Conservation (phyloP, 2,329 filamentous ascomycete genomes). For the Diplodia intermedia region DNA sequence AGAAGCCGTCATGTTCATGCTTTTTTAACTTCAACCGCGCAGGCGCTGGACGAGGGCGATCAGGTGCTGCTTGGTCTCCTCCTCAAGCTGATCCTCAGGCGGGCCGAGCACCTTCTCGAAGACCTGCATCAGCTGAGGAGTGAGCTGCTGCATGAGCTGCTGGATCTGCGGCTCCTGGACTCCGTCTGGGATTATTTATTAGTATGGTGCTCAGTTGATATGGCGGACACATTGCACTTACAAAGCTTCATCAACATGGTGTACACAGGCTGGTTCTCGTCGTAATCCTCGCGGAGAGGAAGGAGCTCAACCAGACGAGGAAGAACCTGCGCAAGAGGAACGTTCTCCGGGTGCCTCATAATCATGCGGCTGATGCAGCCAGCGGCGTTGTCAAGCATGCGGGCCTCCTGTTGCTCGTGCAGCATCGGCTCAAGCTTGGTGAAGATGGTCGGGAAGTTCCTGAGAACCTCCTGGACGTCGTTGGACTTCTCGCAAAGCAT, state of each 20-base stretch:
- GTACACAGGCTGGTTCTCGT: constrained; percentile 95
- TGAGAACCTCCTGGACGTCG: constrained; percentile 74
- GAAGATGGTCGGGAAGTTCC: constrained; percentile 78
- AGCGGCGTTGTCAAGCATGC: constrained; percentile 89
- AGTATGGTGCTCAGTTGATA: not conserved
- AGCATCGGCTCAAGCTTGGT: constrained; percentile 86
- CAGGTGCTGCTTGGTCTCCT: constrained; percentile 71
- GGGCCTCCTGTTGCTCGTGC: constrained; percentile 75
- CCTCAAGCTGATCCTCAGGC: constrained; percentile 77
- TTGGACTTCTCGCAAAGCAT: constrained; percentile 83
- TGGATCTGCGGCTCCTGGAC: constrained; percentile 68
- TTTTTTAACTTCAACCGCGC: constrained; percentile 40
- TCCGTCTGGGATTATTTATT: constrained; percentile 10
- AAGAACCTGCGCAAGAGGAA: constrained; percentile 81
- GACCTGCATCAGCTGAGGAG: constrained; percentile 71
- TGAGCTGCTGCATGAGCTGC: constrained; percentile 72
- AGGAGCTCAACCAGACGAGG: constrained; percentile 79
- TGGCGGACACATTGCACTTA: constrained; percentile 55
- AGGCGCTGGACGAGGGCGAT: constrained; percentile 66
- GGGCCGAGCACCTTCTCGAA: constrained; percentile 75
- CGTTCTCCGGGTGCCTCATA: constrained; percentile 80
- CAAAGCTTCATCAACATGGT: constrained; percentile 87
- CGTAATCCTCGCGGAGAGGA: constrained; percentile 89
- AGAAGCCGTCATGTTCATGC: constrained; percentile 28
- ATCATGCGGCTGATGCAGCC: constrained; percentile 94